Conservation (phyloP, 192 early-diverging fungal genomes). For the Coemansia sp. region DNA sequence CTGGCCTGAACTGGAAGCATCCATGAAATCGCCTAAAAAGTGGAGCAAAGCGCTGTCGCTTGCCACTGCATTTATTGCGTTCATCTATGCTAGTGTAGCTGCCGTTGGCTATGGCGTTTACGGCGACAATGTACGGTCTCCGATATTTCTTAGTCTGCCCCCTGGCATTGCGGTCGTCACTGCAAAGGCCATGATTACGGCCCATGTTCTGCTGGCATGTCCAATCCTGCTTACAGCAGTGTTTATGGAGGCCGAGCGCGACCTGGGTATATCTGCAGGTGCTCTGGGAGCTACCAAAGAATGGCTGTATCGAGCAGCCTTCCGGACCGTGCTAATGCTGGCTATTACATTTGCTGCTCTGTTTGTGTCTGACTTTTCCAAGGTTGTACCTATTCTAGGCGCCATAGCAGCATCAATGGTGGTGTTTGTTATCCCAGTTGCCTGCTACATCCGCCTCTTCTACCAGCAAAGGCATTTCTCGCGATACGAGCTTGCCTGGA, state of each 20-base stretch:
- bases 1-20: constrained; percentile 79
- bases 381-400: constrained; percentile 79
- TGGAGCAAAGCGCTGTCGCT: constrained; percentile 67
- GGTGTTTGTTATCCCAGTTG: constrained; percentile 81
- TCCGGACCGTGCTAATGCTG: constrained; percentile 60
- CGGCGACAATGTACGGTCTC: constrained; percentile 62
- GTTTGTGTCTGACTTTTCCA: constrained; percentile 74
- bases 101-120: constrained; percentile 74
- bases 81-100: constrained; percentile 72
- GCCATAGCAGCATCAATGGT: constrained; percentile 69
- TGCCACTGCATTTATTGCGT: constrained; percentile 64
- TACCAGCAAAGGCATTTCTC: constrained; percentile 21
- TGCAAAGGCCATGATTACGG: constrained; percentile 70
- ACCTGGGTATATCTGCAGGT: constrained; percentile 56
- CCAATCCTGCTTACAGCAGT: constrained; percentile 77
- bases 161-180: constrained; percentile 58
- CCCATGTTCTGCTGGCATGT: constrained; percentile 78
- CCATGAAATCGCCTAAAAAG: constrained; percentile 69
- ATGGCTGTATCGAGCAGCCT: constrained; percentile 50
- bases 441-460: constrained; percentile 70
- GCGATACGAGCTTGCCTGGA: constrained; percentile 37
- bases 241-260: constrained; percentile 69
- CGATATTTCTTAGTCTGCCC: constrained; percentile 68
- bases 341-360: constrained; percentile 60
- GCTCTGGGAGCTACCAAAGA: constrained; percentile 32